Conservation (phyloP, 768 basidiomycete genomes). For the Lyophyllum shimeji region DNA sequence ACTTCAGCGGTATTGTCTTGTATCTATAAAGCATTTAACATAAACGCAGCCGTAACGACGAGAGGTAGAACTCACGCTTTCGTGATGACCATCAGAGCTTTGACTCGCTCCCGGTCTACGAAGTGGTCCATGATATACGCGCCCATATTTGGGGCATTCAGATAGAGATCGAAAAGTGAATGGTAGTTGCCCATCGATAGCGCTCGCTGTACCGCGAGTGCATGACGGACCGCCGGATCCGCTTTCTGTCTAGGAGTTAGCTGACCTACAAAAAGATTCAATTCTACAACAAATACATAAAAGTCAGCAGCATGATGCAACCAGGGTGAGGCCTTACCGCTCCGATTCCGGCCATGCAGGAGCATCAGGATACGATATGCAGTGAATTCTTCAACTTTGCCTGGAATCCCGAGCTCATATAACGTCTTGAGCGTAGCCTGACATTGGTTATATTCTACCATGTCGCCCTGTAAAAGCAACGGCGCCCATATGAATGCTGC, state of each 20-base stretch:
- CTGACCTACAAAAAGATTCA: slow-evolving; percentile 96
- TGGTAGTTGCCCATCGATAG: slow-evolving; percentile 94
- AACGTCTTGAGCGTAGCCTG: slow-evolving; percentile 86
- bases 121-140: slow-evolving; percentile 99
- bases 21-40: slow-evolving; percentile 57
- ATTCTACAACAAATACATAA: slow-evolving; percentile 59
- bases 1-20: slow-evolving; percentile 69
- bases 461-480: slow-evolving; percentile 65
- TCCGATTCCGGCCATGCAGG: slow-evolving; percentile 89
- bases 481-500: slow-evolving; percentile 6
- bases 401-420: slow-evolving; percentile 91
- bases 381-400: slow-evolving; percentile 93
- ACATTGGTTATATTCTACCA: slow-evolving; percentile 99
- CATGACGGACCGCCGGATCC: slow-evolving; percentile 80
- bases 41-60: not conserved
- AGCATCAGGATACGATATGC: slow-evolving; percentile 98
- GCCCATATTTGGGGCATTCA: slow-evolving; percentile 91
- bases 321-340: slow-evolving; percentile 55
- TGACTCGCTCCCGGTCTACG: slow-evolving; percentile 85
- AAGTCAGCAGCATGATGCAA: not conserved
- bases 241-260: slow-evolving; percentile 91
- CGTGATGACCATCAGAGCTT: slow-evolving; percentile 84
- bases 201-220: slow-evolving; percentile 85
- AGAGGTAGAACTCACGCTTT: slow-evolving; percentile 71
- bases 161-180: slow-evolving; percentile 82